A percentile compares a stretch with the other conserved stretches of the same genome.
These are phyloP conservation scores for Otatea glauca DNA, from an alignment of 176 grass and related monocot genomes.

Conservation along the genomic window DNA sequence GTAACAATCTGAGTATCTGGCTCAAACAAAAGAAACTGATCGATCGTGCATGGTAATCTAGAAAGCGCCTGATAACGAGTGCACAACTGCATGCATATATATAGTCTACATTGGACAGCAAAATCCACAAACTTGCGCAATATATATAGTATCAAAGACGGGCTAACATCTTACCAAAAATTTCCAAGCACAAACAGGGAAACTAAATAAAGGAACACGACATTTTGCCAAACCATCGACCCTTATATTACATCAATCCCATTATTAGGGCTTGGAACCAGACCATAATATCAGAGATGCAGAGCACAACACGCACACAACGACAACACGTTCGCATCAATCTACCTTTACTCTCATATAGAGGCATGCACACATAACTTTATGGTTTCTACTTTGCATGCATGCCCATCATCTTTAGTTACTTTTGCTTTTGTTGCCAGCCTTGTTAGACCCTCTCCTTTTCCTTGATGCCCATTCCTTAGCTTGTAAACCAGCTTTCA, in stretches of 20 bases:
- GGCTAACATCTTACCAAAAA: background rate
- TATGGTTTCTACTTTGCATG: background rate
- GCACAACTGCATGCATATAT: background rate
- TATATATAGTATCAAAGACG: background rate
- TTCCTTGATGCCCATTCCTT: conserved; percentile 27
- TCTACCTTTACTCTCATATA: background rate
- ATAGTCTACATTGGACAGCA: background rate
- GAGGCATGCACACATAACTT: background rate
- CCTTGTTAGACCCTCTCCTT: background rate
- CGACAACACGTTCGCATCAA: background rate
- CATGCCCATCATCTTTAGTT: conserved; percentile 34
- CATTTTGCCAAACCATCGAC: background rate
- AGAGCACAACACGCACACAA: background rate
- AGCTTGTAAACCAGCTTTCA: conserved; percentile 38
- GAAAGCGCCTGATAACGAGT: background rate
- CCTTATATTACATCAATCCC: background rate
- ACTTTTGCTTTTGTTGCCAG: conserved; percentile 30
- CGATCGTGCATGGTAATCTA: background rate
- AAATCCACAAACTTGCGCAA: background rate
- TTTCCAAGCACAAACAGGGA: background rate
- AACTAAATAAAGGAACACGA: background rate
- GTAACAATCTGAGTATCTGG: too few species aligned
- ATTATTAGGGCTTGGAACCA: background rate
- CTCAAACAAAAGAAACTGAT: background rate
- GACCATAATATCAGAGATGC: background rate